Percentiles rank a stretch among this genome's conserved stretches.
Evolutionary conservation across 805 yeast genomes (phyloP).

Genomic region (Metschnikowia borealis): DNA sequence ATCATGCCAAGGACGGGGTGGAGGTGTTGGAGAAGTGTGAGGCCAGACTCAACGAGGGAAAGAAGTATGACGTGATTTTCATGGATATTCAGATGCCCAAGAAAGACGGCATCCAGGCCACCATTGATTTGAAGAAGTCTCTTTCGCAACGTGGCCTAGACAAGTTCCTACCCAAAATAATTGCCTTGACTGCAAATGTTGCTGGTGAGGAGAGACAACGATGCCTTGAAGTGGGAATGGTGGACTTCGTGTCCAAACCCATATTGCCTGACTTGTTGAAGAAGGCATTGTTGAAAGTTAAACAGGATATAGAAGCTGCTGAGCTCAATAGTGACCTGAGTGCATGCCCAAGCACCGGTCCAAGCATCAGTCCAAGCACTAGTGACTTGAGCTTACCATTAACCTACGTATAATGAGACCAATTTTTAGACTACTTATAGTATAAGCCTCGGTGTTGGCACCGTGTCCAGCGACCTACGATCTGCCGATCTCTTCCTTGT

Average conservation of each 20-base stretch:
- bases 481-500: conserved; percentile 4
- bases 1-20: conserved; percentile 50
- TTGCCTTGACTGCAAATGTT: conserved; percentile 51
- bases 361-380: too few species aligned
- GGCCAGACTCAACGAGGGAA: conserved; percentile 19
- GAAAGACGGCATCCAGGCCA: conserved; percentile 54
- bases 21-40: conserved; percentile 39
- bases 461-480: not conserved
- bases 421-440: not conserved
- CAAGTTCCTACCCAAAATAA: conserved; percentile 32
- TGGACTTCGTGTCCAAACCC: conserved; percentile 51
- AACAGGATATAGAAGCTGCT: not conserved
- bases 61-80: conserved; percentile 47
- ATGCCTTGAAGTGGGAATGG: conserved; percentile 49
- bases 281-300: conserved; percentile 26
- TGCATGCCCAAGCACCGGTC: too few species aligned
- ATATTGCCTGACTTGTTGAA: conserved; percentile 44
- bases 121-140: conserved; percentile 32
- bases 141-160: conserved; percentile 22
- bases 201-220: conserved; percentile 49
- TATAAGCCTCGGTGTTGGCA: too few species aligned
- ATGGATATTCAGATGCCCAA: conserved; percentile 57
- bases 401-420: not conserved
- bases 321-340: not conserved
- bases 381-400: not conserved